These are phyloP conservation scores for Talaromyces liani DNA, from an alignment of 495 filamentous ascomycete species.

Conservation along the genomic window DNA sequence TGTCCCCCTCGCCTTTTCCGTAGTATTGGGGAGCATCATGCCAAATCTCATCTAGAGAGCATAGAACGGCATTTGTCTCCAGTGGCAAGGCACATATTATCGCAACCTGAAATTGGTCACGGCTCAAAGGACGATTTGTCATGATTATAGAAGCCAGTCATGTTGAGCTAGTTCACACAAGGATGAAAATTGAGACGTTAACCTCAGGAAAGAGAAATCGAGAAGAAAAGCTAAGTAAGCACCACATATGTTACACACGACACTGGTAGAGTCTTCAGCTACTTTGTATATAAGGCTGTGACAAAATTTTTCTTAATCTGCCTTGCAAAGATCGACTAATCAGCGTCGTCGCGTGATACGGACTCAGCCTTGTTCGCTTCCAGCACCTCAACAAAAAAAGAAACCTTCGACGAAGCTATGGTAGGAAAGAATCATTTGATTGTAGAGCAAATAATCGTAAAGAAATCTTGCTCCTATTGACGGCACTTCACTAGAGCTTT, in stretches of 20 bases:
- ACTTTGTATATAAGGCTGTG: not conserved
- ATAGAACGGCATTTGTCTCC: slow-evolving; percentile 21
- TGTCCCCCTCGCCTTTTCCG: slow-evolving; percentile 14
- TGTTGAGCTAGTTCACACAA: not conserved
- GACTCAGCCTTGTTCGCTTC: not conserved
- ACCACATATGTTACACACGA: not conserved
- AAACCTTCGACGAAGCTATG: not conserved
- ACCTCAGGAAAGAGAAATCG: not conserved
- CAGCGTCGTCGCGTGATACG: not conserved
- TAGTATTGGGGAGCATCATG: slow-evolving; percentile 8
- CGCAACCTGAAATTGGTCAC: slow-evolving; percentile 17
- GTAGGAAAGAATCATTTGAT: too few species aligned
- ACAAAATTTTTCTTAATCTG: not conserved
- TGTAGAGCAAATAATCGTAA: too few species aligned
- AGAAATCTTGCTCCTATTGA: not conserved
- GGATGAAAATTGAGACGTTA: not conserved
- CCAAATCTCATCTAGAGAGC: slow-evolving; percentile 20
- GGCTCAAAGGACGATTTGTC: slow-evolving; percentile 4
- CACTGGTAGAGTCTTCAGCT: too few species aligned
- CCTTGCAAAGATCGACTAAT: not conserved
- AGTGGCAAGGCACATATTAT: slow-evolving; percentile 21
- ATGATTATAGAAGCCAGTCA: not conserved
- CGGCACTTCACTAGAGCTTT: not conserved
- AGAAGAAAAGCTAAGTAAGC: not conserved
- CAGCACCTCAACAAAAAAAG: not conserved